Conservation (phyloP, 352 stramenopile species). For the Phytophthora pluvialis region DNA sequence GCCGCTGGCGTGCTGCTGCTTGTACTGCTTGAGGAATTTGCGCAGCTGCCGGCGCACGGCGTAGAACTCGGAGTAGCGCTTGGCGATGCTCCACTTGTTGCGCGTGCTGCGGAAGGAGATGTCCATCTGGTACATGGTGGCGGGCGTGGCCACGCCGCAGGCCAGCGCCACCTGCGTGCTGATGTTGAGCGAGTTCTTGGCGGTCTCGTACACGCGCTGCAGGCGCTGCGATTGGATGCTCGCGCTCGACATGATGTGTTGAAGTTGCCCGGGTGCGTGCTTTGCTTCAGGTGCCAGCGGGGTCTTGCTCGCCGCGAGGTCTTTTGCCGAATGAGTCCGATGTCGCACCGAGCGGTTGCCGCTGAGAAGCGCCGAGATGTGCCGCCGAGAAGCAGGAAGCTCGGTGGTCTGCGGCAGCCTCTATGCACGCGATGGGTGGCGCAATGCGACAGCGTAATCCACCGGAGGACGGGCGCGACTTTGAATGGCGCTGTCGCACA, state of each 20-base stretch:
- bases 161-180: slow-evolving; percentile 73
- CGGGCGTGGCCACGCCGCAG: slow-evolving; percentile 48
- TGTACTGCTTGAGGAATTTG: slow-evolving; percentile 76
- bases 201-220: slow-evolving; percentile 75
- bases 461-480: slow-evolving; percentile 3
- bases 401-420: slow-evolving; percentile 20
- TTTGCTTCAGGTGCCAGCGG: neutral
- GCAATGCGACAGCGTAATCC: slow-evolving; percentile 22
- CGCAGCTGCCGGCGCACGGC: slow-evolving; percentile 62
- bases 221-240: slow-evolving; percentile 65
- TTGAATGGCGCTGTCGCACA: slow-evolving; percentile 23
- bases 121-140: slow-evolving; percentile 89
- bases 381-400: slow-evolving; percentile 1
- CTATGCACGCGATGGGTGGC: slow-evolving; percentile 34
- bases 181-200: slow-evolving; percentile 84
- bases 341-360: slow-evolving; percentile 4
- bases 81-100: slow-evolving; percentile 89
- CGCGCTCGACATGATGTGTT: slow-evolving; percentile 51
- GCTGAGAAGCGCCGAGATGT: slow-evolving; percentile 17
- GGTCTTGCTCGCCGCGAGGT: slow-evolving; percentile 7
- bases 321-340: slow-evolving; percentile 35
- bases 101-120: slow-evolving; percentile 85
- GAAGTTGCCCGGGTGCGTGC: slow-evolving; percentile 8
- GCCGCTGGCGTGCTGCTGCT: slow-evolving; percentile 32
- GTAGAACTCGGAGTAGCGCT: slow-evolving; percentile 90